A percentile compares a stretch with the other conserved stretches of the same genome.
Conservation (phyloP, 257 asterid species). For the Lithospermum erythrorhizon region DNA sequence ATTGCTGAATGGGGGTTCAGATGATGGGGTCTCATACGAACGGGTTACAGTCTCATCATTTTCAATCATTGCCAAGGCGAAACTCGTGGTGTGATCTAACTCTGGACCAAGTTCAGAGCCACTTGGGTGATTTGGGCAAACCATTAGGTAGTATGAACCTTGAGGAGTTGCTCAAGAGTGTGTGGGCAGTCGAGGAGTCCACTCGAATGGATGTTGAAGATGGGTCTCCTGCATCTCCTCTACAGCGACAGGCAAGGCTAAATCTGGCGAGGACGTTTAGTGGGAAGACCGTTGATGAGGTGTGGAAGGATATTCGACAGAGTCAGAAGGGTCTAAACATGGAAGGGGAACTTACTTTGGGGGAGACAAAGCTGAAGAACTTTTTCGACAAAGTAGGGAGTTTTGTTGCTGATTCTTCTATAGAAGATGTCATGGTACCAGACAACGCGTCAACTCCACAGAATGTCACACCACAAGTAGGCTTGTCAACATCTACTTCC, state of each 20-base stretch:
- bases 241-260: conserved; percentile 59
- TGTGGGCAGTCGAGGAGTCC: conserved; percentile 40
- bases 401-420: conserved; percentile 39
- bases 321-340: conserved; percentile 29
- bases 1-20: conserved; percentile 60
- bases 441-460: conserved; percentile 38
- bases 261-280: conserved; percentile 43
- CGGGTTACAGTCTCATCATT: conserved; percentile 43
- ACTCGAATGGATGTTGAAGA: conserved; percentile 16
- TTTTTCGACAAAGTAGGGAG: conserved; percentile 71
- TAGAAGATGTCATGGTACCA: conserved; percentile 48
- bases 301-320: conserved; percentile 57
- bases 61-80: conserved; percentile 31
- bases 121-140: conserved; percentile 36
- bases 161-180: conserved; percentile 56
- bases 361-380: conserved; percentile 74
- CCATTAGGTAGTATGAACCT: conserved; percentile 62
- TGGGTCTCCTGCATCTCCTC: conserved; percentile 37
- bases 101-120: conserved; percentile 46
- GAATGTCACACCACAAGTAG: conserved; percentile 29
- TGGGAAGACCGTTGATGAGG: conserved; percentile 54
- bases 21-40: conserved; percentile 52
- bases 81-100: conserved; percentile 66
- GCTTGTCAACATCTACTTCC: conserved; percentile 54
- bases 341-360: conserved; percentile 40